Evolutionary conservation across 2,329 filamentous ascomycete genomes (phyloP).

Genomic region (Aspergillus sp.): DNA sequence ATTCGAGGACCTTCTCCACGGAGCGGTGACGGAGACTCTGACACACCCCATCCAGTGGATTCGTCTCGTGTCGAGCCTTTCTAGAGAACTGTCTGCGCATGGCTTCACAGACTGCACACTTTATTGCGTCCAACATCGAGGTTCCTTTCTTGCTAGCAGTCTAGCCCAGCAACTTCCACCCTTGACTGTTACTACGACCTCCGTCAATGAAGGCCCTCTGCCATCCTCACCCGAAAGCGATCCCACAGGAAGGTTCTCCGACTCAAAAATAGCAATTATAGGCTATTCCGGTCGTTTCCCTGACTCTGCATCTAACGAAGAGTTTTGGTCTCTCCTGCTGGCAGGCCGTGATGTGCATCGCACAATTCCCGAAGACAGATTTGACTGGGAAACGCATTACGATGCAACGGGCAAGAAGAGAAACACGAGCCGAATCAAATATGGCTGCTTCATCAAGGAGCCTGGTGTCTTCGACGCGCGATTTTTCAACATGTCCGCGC

Average conservation of each 20-base stretch:
- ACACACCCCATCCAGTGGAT: conserved; percentile 2
- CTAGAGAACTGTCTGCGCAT: background rate
- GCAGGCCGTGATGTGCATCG: conserved; percentile 72
- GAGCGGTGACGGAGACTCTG: conserved; percentile 2
- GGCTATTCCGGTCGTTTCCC: conserved; percentile 79
- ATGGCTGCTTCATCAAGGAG: conserved; percentile 73
- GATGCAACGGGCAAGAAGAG: conserved; percentile 70
- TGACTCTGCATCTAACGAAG: conserved; percentile 67
- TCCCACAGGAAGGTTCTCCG: conserved; percentile 1
- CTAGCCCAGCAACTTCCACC: background rate
- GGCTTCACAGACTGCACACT: background rate
- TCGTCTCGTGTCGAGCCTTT: background rate
- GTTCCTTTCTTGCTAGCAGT: background rate
- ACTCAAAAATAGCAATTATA: conserved; percentile 77
- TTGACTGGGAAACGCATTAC: conserved; percentile 68
- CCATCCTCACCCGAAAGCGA: background rate
- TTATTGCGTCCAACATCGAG: background rate
- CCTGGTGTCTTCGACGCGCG: conserved; percentile 77
- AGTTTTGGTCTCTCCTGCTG: conserved; percentile 72
- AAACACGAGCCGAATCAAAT: conserved; percentile 75
- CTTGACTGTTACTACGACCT: background rate
- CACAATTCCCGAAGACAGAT: conserved; percentile 64
- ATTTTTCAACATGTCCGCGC: conserved; percentile 85
- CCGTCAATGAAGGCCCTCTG: background rate
- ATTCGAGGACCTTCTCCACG: background rate